A percentile compares a stretch with the other conserved stretches of the same genome.
Conservation (phyloP, 306 rosid genomes). For the Mucuna pruriens region DNA sequence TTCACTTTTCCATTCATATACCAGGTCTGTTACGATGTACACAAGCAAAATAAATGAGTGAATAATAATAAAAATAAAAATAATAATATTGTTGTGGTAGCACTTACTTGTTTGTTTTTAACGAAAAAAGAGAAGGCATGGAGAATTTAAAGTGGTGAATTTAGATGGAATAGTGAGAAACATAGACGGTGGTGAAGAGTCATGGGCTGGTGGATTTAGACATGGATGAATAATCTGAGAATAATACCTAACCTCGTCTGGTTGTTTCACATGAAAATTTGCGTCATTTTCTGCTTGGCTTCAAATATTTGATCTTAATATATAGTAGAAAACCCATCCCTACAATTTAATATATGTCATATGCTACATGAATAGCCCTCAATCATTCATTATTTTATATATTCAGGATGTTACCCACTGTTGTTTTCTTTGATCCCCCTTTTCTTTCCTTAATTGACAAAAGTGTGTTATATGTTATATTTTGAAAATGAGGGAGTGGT, state of each 20-base stretch:
- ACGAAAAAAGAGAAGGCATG: neutral
- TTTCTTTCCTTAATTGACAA: conserved; percentile 18
- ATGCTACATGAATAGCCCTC: conserved; percentile 9
- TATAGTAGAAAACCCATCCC: conserved; percentile 34
- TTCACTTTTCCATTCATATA: too few species aligned
- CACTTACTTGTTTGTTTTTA: too few species aligned
- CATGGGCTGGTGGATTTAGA: conserved; percentile 20
- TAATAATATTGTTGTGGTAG: too few species aligned
- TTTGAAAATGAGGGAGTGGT: neutral
- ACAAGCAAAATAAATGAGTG: too few species aligned
- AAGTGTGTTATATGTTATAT: too few species aligned
- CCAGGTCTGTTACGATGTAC: too few species aligned
- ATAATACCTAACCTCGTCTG: neutral
- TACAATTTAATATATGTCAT: conserved; percentile 17
- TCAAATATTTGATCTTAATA: conserved; percentile 14
- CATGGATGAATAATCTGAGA: neutral
- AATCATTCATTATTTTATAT: conserved; percentile 22
- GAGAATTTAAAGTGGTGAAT: neutral
- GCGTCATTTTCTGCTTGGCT: conserved; percentile 60
- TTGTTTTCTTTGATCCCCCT: neutral
- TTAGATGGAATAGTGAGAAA: conserved; percentile 8
- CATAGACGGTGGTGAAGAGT: conserved; percentile 11
- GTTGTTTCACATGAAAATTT: conserved; percentile 48
- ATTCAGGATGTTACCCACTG: conserved; percentile 7
- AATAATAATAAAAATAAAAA: too few species aligned